These are phyloP conservation scores for Cryphonectria carpinicola DNA, from an alignment of 2,329 filamentous ascomycete genomes.

Conservation along the genomic window DNA sequence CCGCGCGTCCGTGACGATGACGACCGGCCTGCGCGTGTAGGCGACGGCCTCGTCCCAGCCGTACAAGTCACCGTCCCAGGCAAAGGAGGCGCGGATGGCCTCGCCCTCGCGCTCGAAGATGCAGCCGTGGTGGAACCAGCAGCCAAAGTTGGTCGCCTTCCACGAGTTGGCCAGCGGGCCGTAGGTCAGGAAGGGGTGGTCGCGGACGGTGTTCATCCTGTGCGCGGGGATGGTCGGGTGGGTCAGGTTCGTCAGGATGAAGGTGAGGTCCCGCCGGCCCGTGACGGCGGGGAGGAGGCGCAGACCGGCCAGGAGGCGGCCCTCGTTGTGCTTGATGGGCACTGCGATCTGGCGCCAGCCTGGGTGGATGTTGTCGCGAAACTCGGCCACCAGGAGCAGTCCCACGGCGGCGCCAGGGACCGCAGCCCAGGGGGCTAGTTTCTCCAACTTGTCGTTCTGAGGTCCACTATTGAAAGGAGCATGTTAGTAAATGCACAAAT, in stretches of 20 bases:
- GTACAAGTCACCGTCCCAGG: conserved; percentile 27
- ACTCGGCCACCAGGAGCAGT: conserved; percentile 23
- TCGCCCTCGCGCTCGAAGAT: conserved; percentile 8
- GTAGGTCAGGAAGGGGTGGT: conserved; percentile 12
- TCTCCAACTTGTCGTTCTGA: conserved; percentile 11
- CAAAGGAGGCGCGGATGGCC: conserved; percentile 20
- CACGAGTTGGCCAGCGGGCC: conserved; percentile 21
- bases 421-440: conserved; percentile 9
- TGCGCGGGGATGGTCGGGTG: conserved; percentile 9
- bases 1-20: conserved; percentile 6
- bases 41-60: conserved; percentile 25
- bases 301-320: conserved; percentile 20
- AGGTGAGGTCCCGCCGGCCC: conserved; percentile 5
- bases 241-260: conserved; percentile 21
- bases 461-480: neutral
- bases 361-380: conserved; percentile 25
- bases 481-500: no score
- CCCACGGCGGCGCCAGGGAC: conserved; percentile 19
- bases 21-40: conserved; percentile 18
- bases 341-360: conserved; percentile 25
- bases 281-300: conserved; percentile 17
- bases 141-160: conserved; percentile 26
- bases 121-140: conserved; percentile 23
- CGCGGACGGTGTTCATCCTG: conserved; percentile 12
- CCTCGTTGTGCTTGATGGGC: conserved; percentile 21